phyloP scores from a whole-genome alignment of 495 filamentous ascomycete species.

The Podospora didyma region DNA sequence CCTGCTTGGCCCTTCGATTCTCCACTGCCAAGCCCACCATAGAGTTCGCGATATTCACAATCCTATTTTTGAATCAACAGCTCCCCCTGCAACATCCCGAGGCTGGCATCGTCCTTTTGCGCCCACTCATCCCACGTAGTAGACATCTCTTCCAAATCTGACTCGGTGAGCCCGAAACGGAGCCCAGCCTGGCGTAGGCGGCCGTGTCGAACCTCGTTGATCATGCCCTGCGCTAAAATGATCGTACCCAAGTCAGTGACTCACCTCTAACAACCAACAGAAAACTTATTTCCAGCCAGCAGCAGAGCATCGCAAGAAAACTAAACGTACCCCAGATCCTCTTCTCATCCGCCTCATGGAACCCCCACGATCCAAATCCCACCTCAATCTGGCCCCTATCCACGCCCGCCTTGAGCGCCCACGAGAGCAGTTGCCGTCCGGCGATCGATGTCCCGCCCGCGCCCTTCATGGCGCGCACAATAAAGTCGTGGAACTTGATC shows the following conservation, averaged over 20 bases:
- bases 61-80: not conserved
- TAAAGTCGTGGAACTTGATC: constrained; percentile 29
- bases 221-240: constrained; percentile 29
- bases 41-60: too few species aligned
- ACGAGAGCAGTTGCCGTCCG: constrained; percentile 38
- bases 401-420: constrained; percentile 39
- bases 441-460: constrained; percentile 28
- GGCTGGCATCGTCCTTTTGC: constrained; percentile 28
- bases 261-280: too few species aligned
- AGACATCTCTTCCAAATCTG: constrained; percentile 38
- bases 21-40: too few species aligned
- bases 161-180: constrained; percentile 29
- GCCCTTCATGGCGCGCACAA: constrained; percentile 21
- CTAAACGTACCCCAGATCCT: constrained; percentile 35
- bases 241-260: too few species aligned
- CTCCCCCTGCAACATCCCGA: constrained; percentile 41
- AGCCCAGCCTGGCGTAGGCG: constrained; percentile 27
- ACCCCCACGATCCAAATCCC: constrained; percentile 35
- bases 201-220: constrained; percentile 24
- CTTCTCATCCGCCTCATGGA: constrained; percentile 31
- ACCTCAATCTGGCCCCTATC: constrained; percentile 30
- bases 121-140: constrained; percentile 41
- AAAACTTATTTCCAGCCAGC: too few species aligned
- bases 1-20: too few species aligned
- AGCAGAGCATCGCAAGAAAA: too few species aligned